Evolutionary conservation across 257 asterid genomes (phyloP).

Genomic region (Salvia splendens): DNA sequence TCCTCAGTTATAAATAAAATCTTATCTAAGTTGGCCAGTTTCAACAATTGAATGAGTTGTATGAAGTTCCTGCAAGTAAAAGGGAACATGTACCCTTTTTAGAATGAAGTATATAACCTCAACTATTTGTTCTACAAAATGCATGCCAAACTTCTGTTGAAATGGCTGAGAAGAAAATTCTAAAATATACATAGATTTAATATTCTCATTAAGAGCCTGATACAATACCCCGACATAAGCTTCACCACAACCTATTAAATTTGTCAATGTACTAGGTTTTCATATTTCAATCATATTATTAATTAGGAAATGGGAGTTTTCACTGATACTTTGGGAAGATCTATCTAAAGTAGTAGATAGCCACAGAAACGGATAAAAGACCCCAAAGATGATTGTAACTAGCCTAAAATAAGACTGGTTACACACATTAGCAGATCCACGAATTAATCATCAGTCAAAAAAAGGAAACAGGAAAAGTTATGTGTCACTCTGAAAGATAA

Average conservation of each 20-base stretch:
- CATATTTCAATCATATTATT: conserved; percentile 6
- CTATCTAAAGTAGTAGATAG: conserved; percentile 17
- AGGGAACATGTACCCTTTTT: conserved; percentile 10
- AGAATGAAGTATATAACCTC: not conserved
- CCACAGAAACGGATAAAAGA: not conserved
- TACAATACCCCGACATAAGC: not conserved
- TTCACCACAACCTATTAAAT: not conserved
- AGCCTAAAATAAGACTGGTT: conserved; percentile 1
- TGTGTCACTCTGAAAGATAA: conserved; percentile 28
- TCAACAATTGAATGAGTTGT: conserved; percentile 27
- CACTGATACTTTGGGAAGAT: not conserved
- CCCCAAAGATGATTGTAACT: not conserved
- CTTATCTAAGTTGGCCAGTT: conserved; percentile 13
- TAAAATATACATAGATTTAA: not conserved
- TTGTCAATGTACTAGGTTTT: conserved; percentile 7
- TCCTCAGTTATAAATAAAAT: conserved; percentile 17
- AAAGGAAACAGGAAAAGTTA: conserved; percentile 23
- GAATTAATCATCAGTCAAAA: conserved; percentile 21
- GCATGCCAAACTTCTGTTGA: conserved; percentile 21
- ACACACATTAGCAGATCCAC: not conserved
- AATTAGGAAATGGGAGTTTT: conserved; percentile 17
- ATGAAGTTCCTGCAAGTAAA: conserved; percentile 26
- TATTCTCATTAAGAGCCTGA: not conserved
- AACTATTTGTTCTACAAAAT: conserved; percentile 6
- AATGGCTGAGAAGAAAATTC: not conserved